These are phyloP conservation scores for Solanum sparsipilum DNA, from an alignment of 257 asterid species.

Conservation along the genomic window DNA sequence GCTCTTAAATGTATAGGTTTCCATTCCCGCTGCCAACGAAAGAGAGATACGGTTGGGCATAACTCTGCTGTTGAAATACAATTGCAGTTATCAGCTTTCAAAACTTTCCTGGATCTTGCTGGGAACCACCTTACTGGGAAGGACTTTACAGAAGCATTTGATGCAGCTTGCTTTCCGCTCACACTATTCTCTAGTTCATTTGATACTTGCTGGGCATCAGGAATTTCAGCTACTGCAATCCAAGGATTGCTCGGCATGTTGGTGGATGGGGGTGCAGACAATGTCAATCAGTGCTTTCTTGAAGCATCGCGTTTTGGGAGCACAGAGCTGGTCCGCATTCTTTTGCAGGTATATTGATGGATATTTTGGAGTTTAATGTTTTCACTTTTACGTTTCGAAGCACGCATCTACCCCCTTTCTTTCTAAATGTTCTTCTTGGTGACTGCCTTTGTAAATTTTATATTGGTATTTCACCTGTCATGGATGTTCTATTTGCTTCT, in stretches of 20 bases:
- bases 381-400: neutral
- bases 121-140: slow-evolving; percentile 90
- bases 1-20: slow-evolving; percentile 97
- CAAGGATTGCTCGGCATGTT: slow-evolving; percentile 91
- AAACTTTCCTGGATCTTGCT: slow-evolving; percentile 84
- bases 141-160: slow-evolving; percentile 98
- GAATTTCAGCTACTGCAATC: slow-evolving; percentile 85
- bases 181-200: slow-evolving; percentile 92
- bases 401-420: neutral
- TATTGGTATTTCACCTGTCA: neutral
- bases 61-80: slow-evolving; percentile 68
- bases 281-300: slow-evolving; percentile 93
- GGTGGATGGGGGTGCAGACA: slow-evolving; percentile 98
- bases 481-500: neutral
- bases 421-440: neutral
- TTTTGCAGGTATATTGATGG: slow-evolving; percentile 59
- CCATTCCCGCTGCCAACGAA: slow-evolving; percentile 94
- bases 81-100: slow-evolving; percentile 88
- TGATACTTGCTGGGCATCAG: slow-evolving; percentile 98
- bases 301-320: slow-evolving; percentile 99
- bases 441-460: neutral
- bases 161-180: slow-evolving; percentile 99
- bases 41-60: slow-evolving; percentile 60
- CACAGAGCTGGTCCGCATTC: slow-evolving; percentile 96
- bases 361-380: neutral